Evolutionary conservation across 176 grass and related monocot genomes (phyloP), one percentile per base, ranked within the genome.

Genomic region (Melocanna baccifera): DNA sequence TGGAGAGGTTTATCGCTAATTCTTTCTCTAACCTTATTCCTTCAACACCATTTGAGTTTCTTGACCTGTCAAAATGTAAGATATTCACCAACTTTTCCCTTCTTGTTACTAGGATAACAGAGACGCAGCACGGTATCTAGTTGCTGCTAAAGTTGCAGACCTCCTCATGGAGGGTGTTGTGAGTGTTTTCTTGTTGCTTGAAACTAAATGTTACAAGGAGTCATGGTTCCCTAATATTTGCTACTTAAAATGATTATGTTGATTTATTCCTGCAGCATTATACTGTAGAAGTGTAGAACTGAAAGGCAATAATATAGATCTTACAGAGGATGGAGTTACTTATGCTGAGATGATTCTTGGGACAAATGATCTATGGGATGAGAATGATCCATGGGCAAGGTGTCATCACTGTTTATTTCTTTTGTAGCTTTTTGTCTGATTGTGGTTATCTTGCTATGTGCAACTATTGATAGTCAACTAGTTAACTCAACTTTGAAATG

Each of bases 371-470:
- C 65, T 95, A 65, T 98, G 93, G 96, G 96, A 98, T 81, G 96
- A 98, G 71, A 97, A 91, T 79, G 92, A 94, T 89, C 92, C 94
- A 65, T 97, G 94, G 94, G 94, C 94, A 69, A 94, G 94, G 94
- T 97, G 30, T n/a, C 62, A 65, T 85, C 28, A 73, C 41, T 66
- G 36, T 80, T 79, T 83, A 52, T 19, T 34, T 80, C 70, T 80
- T 70, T 76, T 87, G 64, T 85, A 55, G 11, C 39, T 74, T 80
- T 62, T 55, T 71, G 15, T 76, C 13, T 57, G 11, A 52, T 25
- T 82, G 79, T 73, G 19, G 15, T 55, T 43, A 34, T 85, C 12
- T 90, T 77, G 72, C 48, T 65, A 59, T 50, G 34, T 85, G 50
- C 76, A 58, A 67, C 23, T 67, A 57, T 84, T 57, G 34, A 26